A percentile compares a stretch with the other conserved stretches of the same genome.
These are phyloP conservation scores for Theileria sp. DNA, from an alignment of 169 alveolate genomes.

Conservation along the genomic window DNA sequence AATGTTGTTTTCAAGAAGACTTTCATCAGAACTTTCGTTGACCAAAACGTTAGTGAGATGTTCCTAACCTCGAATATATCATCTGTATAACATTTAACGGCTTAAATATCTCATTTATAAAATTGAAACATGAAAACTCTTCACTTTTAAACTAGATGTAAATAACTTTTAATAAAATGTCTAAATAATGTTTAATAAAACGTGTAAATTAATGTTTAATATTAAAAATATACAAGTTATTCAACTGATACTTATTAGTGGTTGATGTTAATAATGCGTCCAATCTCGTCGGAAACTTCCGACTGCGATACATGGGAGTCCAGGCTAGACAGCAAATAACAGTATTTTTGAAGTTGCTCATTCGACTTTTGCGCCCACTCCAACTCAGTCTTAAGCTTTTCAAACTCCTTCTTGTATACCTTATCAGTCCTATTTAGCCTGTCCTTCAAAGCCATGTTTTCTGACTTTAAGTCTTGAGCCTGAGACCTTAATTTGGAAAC, in stretches of 20 bases:
- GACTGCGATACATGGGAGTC: slow-evolving; percentile 15
- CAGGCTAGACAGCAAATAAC: slow-evolving; percentile 20
- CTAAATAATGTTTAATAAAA: no score
- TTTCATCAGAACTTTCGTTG: slow-evolving; percentile 60
- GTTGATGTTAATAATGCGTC: background rate
- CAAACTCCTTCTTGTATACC: slow-evolving; percentile 18
- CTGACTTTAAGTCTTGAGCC: background rate
- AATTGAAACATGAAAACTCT: background rate
- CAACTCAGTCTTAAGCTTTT: slow-evolving; percentile 20
- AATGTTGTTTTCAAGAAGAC: slow-evolving; percentile 54
- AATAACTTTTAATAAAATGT: no score
- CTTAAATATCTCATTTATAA: background rate
- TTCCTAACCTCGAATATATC: slow-evolving; percentile 49
- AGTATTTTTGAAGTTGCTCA: slow-evolving; percentile 31
- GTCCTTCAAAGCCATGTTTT: slow-evolving; percentile 11
- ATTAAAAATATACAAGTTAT: background rate
- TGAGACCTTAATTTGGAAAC: background rate
- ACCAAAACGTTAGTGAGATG: slow-evolving; percentile 55
- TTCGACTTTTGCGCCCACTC: slow-evolving; percentile 36
- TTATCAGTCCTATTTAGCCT: slow-evolving; percentile 16
- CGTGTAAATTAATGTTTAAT: background rate
- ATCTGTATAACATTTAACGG: slow-evolving; percentile 14
- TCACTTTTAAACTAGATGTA: background rate
- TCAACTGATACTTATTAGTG: background rate
- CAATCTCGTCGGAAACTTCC: slow-evolving; percentile 22